Evolutionary conservation across 2,329 filamentous ascomycete species (phyloP), one percentile per base, ranked within the genome.

Genomic region (Aureobasidium sp.): DNA sequence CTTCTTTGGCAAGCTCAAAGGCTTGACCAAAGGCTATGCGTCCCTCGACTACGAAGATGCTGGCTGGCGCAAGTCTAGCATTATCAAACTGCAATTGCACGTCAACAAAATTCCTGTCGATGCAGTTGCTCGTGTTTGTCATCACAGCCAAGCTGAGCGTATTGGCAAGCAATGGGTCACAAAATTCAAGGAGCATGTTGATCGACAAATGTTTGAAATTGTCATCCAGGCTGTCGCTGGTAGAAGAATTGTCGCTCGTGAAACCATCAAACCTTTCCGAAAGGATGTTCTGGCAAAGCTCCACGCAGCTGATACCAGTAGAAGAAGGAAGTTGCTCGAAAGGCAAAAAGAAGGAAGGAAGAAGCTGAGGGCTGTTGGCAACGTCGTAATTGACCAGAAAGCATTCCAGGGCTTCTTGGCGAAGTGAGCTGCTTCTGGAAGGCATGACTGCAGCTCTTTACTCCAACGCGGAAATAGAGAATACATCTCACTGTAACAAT

Each of bases 331-430:
- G 76, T 75, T 99, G 67, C 76, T 99, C 12, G 93, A 97, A 77
- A 96, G 93, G 80, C 94, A 99, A 76, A 99, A 99, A 78, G 92
- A 92, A 67, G 94, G 94, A 0, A 83, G 91, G 62, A 97, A 96
- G 83, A 89, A 88, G 75, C 76, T 99, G 63, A 85, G 90, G 63
- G 84, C 88, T 0, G 87, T 92, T 5, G 78, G 94, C 0, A 96
- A 96, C 71, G 92, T 99, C 0, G 83, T 91, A n/a, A 97, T 99
- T 73, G 92, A 97, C 65, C 91, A 97, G 69, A 89, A 91, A 68
- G 91, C 92, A 3, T 99, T 97, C 73, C 94, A 99, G 75, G 90
- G 86, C 67, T 99, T 99, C 73, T 76, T 99, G 73, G 84, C 91
- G 0, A 96, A 94, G 75, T 92, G 53, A 20, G 17, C 29, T 23